These are phyloP conservation scores for Hericium erinaceus DNA, from an alignment of 768 basidiomycete genomes.

Conservation along the genomic window DNA sequence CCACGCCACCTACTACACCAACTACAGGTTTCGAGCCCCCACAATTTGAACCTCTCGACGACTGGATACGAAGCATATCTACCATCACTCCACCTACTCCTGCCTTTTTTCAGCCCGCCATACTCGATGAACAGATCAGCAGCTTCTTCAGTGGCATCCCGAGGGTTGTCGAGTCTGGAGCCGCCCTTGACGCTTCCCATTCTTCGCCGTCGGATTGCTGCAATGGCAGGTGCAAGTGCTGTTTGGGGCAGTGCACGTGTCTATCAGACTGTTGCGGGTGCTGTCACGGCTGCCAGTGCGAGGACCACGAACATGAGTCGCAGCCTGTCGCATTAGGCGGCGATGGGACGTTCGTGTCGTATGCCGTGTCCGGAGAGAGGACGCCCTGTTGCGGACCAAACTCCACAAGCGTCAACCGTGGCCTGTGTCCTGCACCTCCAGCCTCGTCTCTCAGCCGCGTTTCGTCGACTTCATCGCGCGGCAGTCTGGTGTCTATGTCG, in stretches of 20 bases:
- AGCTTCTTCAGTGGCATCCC: neutral
- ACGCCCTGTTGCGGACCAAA: slow-evolving; percentile 16
- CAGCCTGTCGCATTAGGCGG: neutral
- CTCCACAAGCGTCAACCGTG: too few species aligned
- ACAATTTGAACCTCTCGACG: slow-evolving; percentile 12
- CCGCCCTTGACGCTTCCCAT: slow-evolving; percentile 1
- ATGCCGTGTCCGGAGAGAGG: slow-evolving; percentile 28
- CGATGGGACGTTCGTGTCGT: slow-evolving; percentile 15
- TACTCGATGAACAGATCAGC: neutral
- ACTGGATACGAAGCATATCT: slow-evolving; percentile 12
- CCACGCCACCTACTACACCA: slow-evolving; percentile 15
- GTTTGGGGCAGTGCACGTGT: slow-evolving; percentile 24
- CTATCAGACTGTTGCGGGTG: slow-evolving; percentile 22
- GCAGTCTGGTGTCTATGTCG: neutral
- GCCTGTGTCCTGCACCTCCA: neutral
- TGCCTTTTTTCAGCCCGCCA: neutral
- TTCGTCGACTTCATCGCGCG: neutral
- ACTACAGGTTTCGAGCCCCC: slow-evolving; percentile 5
- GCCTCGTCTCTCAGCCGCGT: neutral
- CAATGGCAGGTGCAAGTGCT: slow-evolving; percentile 26
- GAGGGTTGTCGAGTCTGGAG: slow-evolving; percentile 9
- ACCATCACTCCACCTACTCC: slow-evolving; percentile 6
- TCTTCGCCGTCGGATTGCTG: slow-evolving; percentile 19
- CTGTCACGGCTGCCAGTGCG: slow-evolving; percentile 23
- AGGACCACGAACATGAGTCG: slow-evolving; percentile 16